Conservation (phyloP, 2,329 filamentous ascomycete species). For the Pseudogymnoascus sp. region DNA sequence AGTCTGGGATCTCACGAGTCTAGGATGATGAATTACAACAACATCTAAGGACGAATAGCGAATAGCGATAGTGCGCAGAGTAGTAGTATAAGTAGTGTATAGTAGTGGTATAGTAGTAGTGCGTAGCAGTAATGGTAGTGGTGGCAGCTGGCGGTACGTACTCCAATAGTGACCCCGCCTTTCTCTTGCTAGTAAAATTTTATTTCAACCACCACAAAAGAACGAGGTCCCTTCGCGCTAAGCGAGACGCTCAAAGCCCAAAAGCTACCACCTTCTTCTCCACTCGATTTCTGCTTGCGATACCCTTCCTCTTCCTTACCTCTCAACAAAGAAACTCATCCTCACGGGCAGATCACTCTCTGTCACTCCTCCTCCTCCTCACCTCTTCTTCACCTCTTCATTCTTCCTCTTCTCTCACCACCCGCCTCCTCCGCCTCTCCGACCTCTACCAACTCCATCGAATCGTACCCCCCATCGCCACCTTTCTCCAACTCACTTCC, state of each 20-base stretch:
- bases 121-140: neutral
- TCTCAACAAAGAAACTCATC: slow-evolving; percentile 16
- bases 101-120: neutral
- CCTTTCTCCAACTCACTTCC: slow-evolving; percentile 12
- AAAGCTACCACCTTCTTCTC: slow-evolving; percentile 13
- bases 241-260: slow-evolving; percentile 8
- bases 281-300: slow-evolving; percentile 18
- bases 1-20: neutral
- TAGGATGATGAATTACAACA: neutral
- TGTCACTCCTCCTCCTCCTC: slow-evolving; percentile 14
- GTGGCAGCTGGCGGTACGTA: neutral
- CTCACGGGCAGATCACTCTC: slow-evolving; percentile 18
- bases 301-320: slow-evolving; percentile 16
- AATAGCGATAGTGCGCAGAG: neutral
- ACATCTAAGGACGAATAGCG: neutral
- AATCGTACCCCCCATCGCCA: slow-evolving; percentile 15
- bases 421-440: slow-evolving; percentile 11
- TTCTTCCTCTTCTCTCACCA: slow-evolving; percentile 16
- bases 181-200: slow-evolving; percentile 7
- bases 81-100: neutral
- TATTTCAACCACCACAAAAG: slow-evolving; percentile 9
- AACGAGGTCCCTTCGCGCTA: slow-evolving; percentile 8
- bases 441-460: slow-evolving; percentile 14
- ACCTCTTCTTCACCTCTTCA: slow-evolving; percentile 11
- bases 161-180: slow-evolving; percentile 8